phyloP scores from a whole-genome alignment of 1,284 basidiomycete species.

The Inonotus obliquus region DNA sequence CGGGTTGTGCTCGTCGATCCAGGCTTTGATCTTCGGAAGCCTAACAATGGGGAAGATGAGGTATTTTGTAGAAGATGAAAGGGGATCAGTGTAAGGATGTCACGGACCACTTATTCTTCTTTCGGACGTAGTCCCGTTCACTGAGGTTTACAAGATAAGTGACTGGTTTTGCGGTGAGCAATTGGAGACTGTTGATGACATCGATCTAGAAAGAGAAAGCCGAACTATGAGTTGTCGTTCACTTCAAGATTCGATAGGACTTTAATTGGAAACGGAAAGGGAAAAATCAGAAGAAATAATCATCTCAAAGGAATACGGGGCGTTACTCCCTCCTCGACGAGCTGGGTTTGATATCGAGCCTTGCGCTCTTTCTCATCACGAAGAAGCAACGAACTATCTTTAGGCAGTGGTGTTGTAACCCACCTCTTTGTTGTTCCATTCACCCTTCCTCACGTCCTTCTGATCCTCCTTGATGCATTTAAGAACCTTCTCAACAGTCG shows the following conservation, averaged over 20 bases:
- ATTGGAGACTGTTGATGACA: conserved; percentile 87
- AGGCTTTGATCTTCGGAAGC: conserved; percentile 96
- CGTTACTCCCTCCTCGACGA: conserved; percentile 68
- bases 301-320: conserved; percentile 61
- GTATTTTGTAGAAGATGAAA: neutral
- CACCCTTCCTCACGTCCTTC: conserved; percentile 91
- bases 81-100: neutral
- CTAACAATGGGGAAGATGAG: conserved; percentile 31
- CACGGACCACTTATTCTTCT: conserved; percentile 97
- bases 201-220: conserved; percentile 64
- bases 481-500: conserved; percentile 81
- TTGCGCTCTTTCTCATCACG: conserved; percentile 76
- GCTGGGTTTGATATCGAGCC: conserved; percentile 72
- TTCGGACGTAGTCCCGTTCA: conserved; percentile 92
- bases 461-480: conserved; percentile 77
- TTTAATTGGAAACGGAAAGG: neutral
- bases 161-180: conserved; percentile 96
- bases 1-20: conserved; percentile 97
- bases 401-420: conserved; percentile 27
- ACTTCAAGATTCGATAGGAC: neutral
- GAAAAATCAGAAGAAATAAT: conserved; percentile 40
- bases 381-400: conserved; percentile 16
- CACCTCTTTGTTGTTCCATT: conserved; percentile 98
- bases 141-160: conserved; percentile 98
- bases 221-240: neutral